Conservation (phyloP, 2,329 filamentous ascomycete species). For the Neoascochyta sp. region DNA sequence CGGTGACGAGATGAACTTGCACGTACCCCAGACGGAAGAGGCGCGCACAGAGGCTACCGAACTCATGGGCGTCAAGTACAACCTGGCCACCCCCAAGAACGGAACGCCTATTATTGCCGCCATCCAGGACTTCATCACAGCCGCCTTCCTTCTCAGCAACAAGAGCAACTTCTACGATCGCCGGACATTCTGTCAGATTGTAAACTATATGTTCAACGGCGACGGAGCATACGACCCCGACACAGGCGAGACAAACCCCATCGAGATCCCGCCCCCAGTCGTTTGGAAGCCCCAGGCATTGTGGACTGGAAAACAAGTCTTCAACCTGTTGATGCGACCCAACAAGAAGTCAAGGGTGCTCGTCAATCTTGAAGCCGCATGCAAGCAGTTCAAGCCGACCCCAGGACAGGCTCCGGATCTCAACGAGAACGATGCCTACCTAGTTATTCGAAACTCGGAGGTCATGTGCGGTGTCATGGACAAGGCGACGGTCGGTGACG, state of each 20-base stretch:
- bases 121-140: constrained; percentile 99
- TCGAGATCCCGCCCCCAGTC: constrained; percentile 83
- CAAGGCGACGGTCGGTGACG: constrained; percentile 93
- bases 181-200: constrained; percentile 82
- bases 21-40: constrained; percentile 97
- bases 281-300: constrained; percentile 80
- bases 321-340: constrained; percentile 85
- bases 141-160: constrained; percentile 82
- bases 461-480: constrained; percentile 98
- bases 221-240: constrained; percentile 50
- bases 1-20: constrained; percentile 98
- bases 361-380: constrained; percentile 91
- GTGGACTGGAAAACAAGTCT: constrained; percentile 97
- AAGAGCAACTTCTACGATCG: constrained; percentile 93
- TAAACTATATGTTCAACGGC: constrained; percentile 88
- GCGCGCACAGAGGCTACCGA: constrained; percentile 92
- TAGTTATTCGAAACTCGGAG: constrained; percentile 93
- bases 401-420: constrained; percentile 70
- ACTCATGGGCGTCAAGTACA: constrained; percentile 97
- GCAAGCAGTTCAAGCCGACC: constrained; percentile 70
- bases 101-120: constrained; percentile 97
- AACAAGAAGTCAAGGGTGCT: constrained; percentile 78
- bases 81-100: constrained; percentile 92
- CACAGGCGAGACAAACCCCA: constrained; percentile 52
- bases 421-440: constrained; percentile 71